phyloP scores from a whole-genome alignment of 441 rosid species.

The Biscutella laevigata region DNA sequence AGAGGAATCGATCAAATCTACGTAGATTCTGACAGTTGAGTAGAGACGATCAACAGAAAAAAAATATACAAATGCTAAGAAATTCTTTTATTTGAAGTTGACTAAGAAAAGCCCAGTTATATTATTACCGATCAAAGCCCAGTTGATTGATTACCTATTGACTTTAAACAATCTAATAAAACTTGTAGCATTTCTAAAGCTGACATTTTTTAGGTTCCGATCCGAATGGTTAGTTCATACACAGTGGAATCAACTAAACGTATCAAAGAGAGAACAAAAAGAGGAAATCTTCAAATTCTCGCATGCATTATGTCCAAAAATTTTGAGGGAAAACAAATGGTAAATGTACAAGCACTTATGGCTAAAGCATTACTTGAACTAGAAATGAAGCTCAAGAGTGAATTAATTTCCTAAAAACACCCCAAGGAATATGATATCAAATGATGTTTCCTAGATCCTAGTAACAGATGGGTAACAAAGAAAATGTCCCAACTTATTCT shows the following conservation, averaged over 20 bases:
- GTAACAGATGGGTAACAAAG: too few relatives aligned
- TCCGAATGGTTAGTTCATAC: too few relatives aligned
- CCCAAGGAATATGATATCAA: not conserved
- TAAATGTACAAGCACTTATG: not conserved
- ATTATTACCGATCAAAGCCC: slow-evolving; percentile 5
- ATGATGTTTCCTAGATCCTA: not conserved
- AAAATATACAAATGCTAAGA: not conserved
- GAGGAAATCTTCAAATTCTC: not conserved
- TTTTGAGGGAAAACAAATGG: not conserved
- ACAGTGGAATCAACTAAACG: too few relatives aligned
- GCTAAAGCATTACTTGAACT: not conserved
- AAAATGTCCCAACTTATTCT: not conserved
- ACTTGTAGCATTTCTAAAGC: too few relatives aligned
- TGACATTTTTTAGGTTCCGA: not conserved
- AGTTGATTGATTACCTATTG: not conserved
- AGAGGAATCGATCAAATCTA: slow-evolving; percentile 19
- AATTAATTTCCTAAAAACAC: not conserved
- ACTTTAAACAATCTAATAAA: not conserved
- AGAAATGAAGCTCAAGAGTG: not conserved
- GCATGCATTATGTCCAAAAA: not conserved
- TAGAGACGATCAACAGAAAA: slow-evolving; percentile 18
- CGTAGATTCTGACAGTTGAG: slow-evolving; percentile 21
- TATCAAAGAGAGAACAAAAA: not conserved
- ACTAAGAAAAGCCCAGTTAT: slow-evolving; percentile 1
- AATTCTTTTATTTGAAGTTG: not conserved